phyloP scores from a whole-genome alignment of 2,329 filamentous ascomycete species.

The Stagonosporopsis rhizophila region DNA sequence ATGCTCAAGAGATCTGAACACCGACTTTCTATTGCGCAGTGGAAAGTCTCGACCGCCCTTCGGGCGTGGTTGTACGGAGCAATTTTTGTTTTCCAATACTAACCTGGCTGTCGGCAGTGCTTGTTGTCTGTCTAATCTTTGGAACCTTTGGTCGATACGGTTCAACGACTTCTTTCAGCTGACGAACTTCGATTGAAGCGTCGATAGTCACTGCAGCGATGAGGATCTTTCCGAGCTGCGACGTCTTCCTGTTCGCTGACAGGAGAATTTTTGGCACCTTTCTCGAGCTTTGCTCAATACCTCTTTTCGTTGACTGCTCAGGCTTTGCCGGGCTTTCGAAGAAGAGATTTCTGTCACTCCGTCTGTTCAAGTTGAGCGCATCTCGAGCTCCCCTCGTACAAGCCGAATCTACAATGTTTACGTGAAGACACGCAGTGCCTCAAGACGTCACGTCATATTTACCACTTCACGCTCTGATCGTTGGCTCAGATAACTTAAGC shows the following conservation, averaged over 20 bases:
- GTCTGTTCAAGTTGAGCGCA: too few relatives aligned
- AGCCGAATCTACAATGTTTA: too few relatives aligned
- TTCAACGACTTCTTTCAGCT: not conserved
- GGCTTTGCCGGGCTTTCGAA: not conserved
- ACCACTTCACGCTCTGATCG: too few relatives aligned
- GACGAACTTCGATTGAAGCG: not conserved
- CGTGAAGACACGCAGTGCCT: too few relatives aligned
- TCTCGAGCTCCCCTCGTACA: too few relatives aligned
- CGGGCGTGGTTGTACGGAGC: not conserved
- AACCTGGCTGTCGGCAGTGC: not conserved
- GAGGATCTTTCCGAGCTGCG: not conserved
- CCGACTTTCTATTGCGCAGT: too few relatives aligned
- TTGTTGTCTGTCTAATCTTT: not conserved
- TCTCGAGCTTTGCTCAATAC: not conserved
- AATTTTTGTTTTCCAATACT: not conserved
- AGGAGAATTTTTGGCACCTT: not conserved
- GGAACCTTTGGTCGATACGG: not conserved
- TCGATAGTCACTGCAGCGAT: not conserved
- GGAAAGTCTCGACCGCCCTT: not conserved
- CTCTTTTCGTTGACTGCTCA: not conserved
- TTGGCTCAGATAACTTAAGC: too few relatives aligned
- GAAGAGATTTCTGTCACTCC: not conserved
- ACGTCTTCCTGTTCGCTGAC: not conserved
- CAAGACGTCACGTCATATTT: too few relatives aligned
- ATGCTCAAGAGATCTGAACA: not conserved